A percentile compares a stretch with the other conserved stretches of the same genome.
Conservation (phyloP, 257 asterid species). For the Lycium barbarum region DNA sequence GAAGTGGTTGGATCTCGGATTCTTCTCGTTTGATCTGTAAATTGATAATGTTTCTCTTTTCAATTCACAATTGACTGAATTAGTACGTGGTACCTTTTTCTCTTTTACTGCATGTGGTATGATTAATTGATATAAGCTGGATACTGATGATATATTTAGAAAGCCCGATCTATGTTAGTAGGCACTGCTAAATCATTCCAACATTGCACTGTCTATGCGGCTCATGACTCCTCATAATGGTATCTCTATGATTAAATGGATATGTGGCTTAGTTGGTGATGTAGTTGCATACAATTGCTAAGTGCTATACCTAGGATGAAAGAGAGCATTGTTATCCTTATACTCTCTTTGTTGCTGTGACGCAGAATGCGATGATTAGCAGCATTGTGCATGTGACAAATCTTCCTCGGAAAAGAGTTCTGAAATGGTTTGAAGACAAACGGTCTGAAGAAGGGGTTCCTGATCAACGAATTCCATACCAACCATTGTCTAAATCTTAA, state of each 20-base stretch:
- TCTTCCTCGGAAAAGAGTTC: conserved; percentile 80
- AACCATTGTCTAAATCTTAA: conserved; percentile 39
- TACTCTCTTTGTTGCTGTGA: neutral
- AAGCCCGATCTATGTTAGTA: neutral
- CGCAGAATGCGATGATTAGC: conserved; percentile 87
- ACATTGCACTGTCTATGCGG: neutral
- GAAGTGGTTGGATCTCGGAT: neutral
- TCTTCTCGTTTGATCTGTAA: neutral
- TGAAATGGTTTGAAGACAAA: conserved; percentile 95
- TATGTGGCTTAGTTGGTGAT: conserved; percentile 9
- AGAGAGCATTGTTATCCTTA: conserved; percentile 8
- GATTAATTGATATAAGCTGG: neutral
- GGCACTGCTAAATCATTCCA: conserved; percentile 3
- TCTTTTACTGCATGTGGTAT: neutral
- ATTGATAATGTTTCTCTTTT: neutral
- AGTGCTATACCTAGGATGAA: conserved; percentile 20
- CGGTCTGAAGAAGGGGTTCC: conserved; percentile 85
- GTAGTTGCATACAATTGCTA: neutral
- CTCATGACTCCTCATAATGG: neutral
- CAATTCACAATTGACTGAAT: conserved; percentile 2
- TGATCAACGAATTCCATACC: conserved; percentile 58
- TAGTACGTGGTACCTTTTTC: neutral
- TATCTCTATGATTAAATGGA: neutral
- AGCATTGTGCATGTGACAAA: conserved; percentile 88
- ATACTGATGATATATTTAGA: neutral